phyloP scores from a whole-genome alignment of 768 basidiomycete species.

The Boletus reticulatus region DNA sequence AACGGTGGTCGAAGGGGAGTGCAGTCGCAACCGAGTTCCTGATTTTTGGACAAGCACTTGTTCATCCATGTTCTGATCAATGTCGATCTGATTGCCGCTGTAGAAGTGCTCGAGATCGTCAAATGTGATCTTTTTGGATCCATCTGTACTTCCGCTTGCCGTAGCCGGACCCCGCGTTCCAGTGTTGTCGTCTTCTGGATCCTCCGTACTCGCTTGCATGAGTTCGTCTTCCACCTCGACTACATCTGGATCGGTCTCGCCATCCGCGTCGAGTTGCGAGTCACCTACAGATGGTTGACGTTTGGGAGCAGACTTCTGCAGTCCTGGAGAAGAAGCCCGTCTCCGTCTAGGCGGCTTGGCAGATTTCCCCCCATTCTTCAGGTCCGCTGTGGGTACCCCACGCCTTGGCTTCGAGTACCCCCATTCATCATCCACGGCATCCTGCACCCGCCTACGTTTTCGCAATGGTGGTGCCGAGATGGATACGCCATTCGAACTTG shows the following conservation, averaged over 20 bases:
- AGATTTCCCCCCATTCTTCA: conserved; percentile 5
- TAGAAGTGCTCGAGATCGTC: conserved; percentile 33
- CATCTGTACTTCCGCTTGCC: background rate
- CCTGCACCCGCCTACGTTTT: conserved; percentile 26
- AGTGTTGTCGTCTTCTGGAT: conserved; percentile 12
- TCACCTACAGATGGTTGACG: conserved; percentile 25
- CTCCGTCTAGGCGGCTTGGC: conserved; percentile 16
- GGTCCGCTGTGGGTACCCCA: conserved; percentile 6
- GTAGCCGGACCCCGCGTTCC: background rate
- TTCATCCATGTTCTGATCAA: conserved; percentile 25
- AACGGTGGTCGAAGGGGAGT: background rate
- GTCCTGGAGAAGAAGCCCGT: conserved; percentile 31
- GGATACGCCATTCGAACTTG: conserved; percentile 6
- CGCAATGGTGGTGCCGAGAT: conserved; percentile 22
- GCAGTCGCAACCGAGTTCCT: background rate
- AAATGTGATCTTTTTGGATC: conserved; percentile 15
- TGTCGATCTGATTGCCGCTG: conserved; percentile 29
- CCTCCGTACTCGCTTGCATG: conserved; percentile 25
- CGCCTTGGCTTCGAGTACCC: conserved; percentile 8
- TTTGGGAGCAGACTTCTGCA: conserved; percentile 12
- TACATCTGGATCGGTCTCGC: conserved; percentile 34
- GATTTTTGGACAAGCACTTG: background rate
- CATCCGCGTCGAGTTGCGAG: conserved; percentile 34
- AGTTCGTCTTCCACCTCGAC: conserved; percentile 37
- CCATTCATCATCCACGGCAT: conserved; percentile 6